Percentiles rank a stretch among this genome's conserved stretches.
phyloP scores from a whole-genome alignment of 176 grass and related monocot genomes.

The Musa troglodytarum region DNA sequence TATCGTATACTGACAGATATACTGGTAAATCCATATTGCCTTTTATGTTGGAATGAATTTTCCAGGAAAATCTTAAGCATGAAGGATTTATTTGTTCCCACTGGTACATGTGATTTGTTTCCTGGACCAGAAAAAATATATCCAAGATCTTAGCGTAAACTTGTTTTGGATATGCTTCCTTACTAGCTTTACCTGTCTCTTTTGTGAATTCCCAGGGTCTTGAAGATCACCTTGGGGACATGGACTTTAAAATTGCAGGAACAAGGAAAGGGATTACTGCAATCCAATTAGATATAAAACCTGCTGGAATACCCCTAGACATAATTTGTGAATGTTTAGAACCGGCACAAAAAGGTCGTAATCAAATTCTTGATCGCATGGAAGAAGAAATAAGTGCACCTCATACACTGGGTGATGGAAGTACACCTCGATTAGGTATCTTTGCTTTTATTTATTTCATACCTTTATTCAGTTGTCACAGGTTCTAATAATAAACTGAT shows the following conservation, averaged over 20 bases:
- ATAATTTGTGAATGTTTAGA: slow-evolving; percentile 94
- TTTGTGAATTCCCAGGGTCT: slow-evolving; percentile 54
- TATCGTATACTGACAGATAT: slow-evolving; percentile 97
- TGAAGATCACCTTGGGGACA: slow-evolving; percentile 94
- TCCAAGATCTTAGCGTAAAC: not conserved
- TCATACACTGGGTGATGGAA: slow-evolving; percentile 59
- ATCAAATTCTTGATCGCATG: slow-evolving; percentile 86
- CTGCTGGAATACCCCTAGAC: slow-evolving; percentile 91
- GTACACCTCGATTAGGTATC: slow-evolving; percentile 71
- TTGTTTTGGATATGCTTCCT: not conserved
- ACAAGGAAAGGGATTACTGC: slow-evolving; percentile 92
- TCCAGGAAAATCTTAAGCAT: not conserved
- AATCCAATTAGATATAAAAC: slow-evolving; percentile 98
- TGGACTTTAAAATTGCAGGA: slow-evolving; percentile 99
- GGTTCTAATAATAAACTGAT: slow-evolving; percentile 9
- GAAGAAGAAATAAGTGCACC: slow-evolving; percentile 85
- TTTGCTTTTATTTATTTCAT: slow-evolving; percentile 3
- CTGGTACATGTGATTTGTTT: not conserved
- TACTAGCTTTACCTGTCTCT: not conserved
- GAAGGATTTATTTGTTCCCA: not conserved
- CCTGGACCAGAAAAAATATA: not conserved
- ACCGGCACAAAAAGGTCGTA: slow-evolving; percentile 65
- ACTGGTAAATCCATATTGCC: slow-evolving; percentile 39
- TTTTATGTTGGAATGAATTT: not conserved
- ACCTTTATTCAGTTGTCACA: not conserved